Conservation (phyloP, 225 moss, liverwort and hornwort species). For the Physcomitrellopsis africana region DNA sequence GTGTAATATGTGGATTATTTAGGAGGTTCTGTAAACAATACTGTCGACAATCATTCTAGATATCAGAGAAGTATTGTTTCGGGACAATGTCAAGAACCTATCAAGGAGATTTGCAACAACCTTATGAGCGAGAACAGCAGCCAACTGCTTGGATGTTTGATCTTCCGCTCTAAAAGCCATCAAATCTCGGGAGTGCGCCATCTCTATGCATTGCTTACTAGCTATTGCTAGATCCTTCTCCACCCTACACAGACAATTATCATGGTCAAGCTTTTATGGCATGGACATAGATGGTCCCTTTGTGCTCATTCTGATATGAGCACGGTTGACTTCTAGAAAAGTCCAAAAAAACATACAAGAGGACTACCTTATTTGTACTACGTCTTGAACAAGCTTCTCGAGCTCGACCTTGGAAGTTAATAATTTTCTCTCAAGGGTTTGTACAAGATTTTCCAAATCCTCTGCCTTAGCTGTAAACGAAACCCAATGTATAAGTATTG, state of each 20-base stretch:
- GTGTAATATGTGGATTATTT: background rate
- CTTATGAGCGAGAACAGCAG: constrained; percentile 54
- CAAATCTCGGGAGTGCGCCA: constrained; percentile 48
- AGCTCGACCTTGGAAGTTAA: constrained; percentile 53
- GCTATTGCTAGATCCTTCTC: constrained; percentile 63
- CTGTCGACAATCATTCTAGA: background rate
- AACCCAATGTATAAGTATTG: background rate
- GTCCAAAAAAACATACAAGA: background rate
- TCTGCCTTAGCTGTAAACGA: constrained; percentile 46
- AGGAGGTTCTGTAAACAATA: background rate
- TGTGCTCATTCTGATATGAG: background rate
- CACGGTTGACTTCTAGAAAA: background rate
- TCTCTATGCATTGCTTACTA: constrained; percentile 51
- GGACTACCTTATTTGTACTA: constrained; percentile 57
- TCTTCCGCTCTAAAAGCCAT: constrained; percentile 55
- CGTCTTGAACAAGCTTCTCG: constrained; percentile 51
- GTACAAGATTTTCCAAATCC: constrained; percentile 50
- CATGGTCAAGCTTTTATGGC: background rate
- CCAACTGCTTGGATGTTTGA: constrained; percentile 52
- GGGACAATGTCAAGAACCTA: background rate
- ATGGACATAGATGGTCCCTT: background rate
- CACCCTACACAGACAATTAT: constrained; percentile 35
- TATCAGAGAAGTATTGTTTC: background rate
- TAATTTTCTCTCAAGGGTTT: constrained; percentile 52
- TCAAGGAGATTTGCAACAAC: constrained; percentile 31